Evolutionary conservation across 75 land plant genomes (phyloP).

Genomic region (Sequoiadendron giganteum): DNA sequence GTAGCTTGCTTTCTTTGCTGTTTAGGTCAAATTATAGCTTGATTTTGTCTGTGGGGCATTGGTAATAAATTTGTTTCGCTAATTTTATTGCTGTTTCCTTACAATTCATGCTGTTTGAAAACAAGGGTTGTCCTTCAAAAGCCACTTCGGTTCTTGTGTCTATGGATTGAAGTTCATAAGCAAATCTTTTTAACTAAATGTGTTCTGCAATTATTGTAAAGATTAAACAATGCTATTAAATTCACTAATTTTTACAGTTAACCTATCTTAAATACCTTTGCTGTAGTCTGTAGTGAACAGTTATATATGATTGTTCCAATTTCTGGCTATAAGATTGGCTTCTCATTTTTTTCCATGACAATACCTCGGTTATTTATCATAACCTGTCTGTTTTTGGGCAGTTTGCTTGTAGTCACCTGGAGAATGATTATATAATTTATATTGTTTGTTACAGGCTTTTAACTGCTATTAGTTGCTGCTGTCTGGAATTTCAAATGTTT

Average conservation of each 20-base stretch:
- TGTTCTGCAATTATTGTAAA: background rate
- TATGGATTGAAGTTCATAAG: background rate
- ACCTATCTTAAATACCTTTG: background rate
- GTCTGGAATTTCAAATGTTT: background rate
- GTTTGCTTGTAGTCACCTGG: background rate
- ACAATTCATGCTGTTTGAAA: too few relatives aligned
- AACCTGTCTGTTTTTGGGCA: background rate
- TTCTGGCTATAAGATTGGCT: background rate
- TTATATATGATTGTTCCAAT: background rate
- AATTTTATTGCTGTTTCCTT: background rate
- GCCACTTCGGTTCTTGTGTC: background rate
- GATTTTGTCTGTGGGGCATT: background rate
- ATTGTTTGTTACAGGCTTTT: background rate
- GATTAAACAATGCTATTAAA: background rate
- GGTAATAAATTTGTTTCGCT: background rate
- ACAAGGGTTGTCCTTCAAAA: background rate
- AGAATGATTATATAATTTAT: background rate
- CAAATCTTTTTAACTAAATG: background rate
- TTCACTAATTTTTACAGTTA: background rate
- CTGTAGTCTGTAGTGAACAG: background rate
- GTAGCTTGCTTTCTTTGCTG: background rate
- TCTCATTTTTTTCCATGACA: background rate
- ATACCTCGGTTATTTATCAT: background rate
- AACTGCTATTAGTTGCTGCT: background rate
- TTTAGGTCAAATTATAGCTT: background rate